These are phyloP conservation scores for Forsythia suspensa DNA, from an alignment of 257 asterid genomes.

Conservation along the genomic window DNA sequence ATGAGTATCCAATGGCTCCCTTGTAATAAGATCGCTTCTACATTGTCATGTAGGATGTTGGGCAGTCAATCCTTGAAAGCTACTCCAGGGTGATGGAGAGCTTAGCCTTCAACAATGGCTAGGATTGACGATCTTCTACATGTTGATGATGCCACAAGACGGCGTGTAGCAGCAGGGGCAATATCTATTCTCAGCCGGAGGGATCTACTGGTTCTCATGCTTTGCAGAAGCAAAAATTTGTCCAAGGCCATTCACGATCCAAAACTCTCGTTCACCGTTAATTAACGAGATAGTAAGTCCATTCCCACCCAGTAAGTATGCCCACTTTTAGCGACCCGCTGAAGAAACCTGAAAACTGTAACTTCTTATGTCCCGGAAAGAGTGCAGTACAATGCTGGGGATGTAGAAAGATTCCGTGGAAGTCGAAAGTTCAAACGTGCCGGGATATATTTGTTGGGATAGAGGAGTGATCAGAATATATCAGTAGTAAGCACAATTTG, in stretches of 20 bases:
- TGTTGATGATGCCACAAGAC: constrained; percentile 81
- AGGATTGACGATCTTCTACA: constrained; percentile 84
- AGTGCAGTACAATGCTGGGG: neutral
- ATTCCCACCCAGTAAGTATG: constrained; percentile 32
- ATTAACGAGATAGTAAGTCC: constrained; percentile 32
- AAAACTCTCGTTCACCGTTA: constrained; percentile 42
- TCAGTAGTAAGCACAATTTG: neutral
- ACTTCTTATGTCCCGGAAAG: constrained; percentile 10
- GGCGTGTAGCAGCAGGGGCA: constrained; percentile 57
- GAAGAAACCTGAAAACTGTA: constrained; percentile 18
- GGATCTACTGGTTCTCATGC: constrained; percentile 33
- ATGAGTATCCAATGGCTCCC: neutral
- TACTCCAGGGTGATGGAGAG: constrained; percentile 93
- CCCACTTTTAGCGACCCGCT: constrained; percentile 28
- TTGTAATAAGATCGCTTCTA: neutral
- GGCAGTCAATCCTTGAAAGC: constrained; percentile 95
- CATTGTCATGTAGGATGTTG: constrained; percentile 64
- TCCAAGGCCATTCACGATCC: constrained; percentile 45
- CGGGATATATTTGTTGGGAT: neutral
- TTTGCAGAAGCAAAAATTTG: constrained; percentile 40
- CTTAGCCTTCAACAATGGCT: constrained; percentile 74
- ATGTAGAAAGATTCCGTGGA: neutral
- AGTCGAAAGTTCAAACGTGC: neutral
- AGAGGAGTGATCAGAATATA: neutral
- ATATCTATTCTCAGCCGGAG: constrained; percentile 31